Percentiles rank a stretch among this genome's conserved stretches.
Conservation (phyloP, 805 yeast species). For the Candida piceae region DNA sequence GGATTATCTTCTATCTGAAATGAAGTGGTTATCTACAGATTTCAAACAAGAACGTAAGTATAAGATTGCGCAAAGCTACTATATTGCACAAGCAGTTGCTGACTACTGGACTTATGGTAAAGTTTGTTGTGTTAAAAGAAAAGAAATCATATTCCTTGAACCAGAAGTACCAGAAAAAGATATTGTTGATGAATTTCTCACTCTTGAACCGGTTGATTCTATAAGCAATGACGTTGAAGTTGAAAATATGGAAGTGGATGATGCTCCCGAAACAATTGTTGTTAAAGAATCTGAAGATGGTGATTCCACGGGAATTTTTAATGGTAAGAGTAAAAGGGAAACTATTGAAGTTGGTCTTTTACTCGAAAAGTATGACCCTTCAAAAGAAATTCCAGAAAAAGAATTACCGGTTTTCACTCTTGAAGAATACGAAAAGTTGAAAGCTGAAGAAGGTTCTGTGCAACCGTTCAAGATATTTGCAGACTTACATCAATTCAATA, state of each 20-base stretch:
- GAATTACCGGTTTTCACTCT: constrained; percentile 27
- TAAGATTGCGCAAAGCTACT: constrained; percentile 64
- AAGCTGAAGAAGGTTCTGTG: constrained; percentile 3
- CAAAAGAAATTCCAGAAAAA: constrained; percentile 27
- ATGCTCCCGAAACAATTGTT: too few relatives aligned
- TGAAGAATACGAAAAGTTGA: constrained; percentile 27
- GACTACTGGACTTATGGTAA: constrained; percentile 80
- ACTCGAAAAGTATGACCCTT: constrained; percentile 29
- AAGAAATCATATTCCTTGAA: constrained; percentile 33
- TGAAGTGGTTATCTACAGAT: constrained; percentile 79
- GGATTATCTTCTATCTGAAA: constrained; percentile 72
- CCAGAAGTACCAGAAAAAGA: constrained; percentile 4
- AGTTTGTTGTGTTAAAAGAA: constrained; percentile 55
- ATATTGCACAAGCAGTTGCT: constrained; percentile 64
- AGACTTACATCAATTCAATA: constrained; percentile 36
- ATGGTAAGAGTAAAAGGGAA: too few relatives aligned
- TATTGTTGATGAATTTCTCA: constrained; percentile 5
- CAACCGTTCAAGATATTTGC: constrained; percentile 44
- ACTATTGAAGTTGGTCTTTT: constrained; percentile 30
- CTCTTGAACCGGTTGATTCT: background rate
- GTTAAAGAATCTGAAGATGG: too few relatives aligned
- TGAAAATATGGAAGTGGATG: too few relatives aligned
- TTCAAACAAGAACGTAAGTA: constrained; percentile 64
- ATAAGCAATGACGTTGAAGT: too few relatives aligned
- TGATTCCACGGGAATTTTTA: too few relatives aligned